Evolutionary conservation across 1,284 basidiomycete genomes (phyloP).

Genomic region (Melampsora occidentalis): DNA sequence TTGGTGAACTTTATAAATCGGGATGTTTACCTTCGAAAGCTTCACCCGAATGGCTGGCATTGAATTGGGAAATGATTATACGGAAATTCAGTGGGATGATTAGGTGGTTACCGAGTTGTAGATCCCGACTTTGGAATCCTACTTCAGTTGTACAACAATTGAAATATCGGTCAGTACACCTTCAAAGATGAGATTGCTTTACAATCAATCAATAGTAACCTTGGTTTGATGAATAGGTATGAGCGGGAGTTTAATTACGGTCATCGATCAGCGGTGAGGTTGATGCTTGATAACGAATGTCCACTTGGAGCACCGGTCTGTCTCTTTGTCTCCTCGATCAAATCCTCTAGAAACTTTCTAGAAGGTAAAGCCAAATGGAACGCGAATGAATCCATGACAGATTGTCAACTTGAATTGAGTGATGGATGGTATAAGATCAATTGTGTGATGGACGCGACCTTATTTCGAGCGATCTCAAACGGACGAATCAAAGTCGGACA

Average conservation of each 20-base stretch:
- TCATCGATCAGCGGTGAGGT: conserved; percentile 20
- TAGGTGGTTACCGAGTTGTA: conserved; percentile 30
- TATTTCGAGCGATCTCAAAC: conserved; percentile 9
- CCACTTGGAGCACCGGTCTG: conserved; percentile 24
- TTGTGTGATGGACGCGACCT: conserved; percentile 1
- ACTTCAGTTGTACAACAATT: conserved; percentile 19
- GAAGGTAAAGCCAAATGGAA: background rate
- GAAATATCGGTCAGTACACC: conserved; percentile 30
- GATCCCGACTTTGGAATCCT: conserved; percentile 29
- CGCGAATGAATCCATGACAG: background rate
- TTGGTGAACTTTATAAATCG: conserved; percentile 21
- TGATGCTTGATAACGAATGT: conserved; percentile 26
- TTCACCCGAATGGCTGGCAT: conserved; percentile 34
- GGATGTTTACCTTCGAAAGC: conserved; percentile 12
- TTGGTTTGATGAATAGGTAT: conserved; percentile 13
- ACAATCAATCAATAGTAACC: background rate
- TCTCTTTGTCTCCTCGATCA: conserved; percentile 26
- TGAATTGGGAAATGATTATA: conserved; percentile 34
- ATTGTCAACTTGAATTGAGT: conserved; percentile 26
- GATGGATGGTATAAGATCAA: conserved; percentile 40
- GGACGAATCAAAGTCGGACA: conserved; percentile 23
- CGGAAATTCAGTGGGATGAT: conserved; percentile 34
- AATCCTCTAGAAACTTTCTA: background rate
- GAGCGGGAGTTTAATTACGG: conserved; percentile 34
- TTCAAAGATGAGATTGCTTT: background rate